These are phyloP conservation scores for Arbutus unedo DNA, from an alignment of 148 eudicot species.

Conservation along the genomic window DNA sequence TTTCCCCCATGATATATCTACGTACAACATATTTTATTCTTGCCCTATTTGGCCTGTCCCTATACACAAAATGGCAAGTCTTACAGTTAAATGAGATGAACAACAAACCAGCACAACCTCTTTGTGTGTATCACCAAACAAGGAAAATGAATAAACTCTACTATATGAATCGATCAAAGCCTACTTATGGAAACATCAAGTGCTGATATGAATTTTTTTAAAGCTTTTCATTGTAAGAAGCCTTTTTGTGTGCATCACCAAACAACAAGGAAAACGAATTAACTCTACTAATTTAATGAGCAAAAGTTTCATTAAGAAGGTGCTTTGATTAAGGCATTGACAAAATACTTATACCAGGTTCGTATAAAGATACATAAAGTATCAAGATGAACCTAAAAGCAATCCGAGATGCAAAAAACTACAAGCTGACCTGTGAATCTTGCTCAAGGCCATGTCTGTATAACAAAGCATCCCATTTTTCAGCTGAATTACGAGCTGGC, in stretches of 20 bases:
- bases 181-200: too few species aligned
- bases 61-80: neutral
- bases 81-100: neutral
- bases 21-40: neutral
- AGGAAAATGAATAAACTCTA: too few species aligned
- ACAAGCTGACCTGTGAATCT: constrained; percentile 70
- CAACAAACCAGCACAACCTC: neutral
- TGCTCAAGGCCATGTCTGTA: constrained; percentile 72
- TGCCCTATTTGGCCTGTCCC: neutral
- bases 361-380: neutral
- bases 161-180: too few species aligned
- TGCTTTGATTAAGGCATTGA: too few species aligned
- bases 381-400: neutral
- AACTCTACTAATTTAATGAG: too few species aligned
- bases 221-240: too few species aligned
- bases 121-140: too few species aligned
- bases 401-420: constrained; percentile 11
- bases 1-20: neutral
- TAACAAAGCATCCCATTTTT: constrained; percentile 97
- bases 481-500: constrained; percentile 74
- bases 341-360: neutral
- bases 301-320: too few species aligned
- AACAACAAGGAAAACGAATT: too few species aligned
- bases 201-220: too few species aligned
- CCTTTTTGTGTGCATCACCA: too few species aligned